A percentile compares a stretch with the other conserved stretches of the same genome.
These are phyloP conservation scores for Suhomyces pyralidae DNA, from an alignment of 805 yeast species.

Conservation along the genomic window DNA sequence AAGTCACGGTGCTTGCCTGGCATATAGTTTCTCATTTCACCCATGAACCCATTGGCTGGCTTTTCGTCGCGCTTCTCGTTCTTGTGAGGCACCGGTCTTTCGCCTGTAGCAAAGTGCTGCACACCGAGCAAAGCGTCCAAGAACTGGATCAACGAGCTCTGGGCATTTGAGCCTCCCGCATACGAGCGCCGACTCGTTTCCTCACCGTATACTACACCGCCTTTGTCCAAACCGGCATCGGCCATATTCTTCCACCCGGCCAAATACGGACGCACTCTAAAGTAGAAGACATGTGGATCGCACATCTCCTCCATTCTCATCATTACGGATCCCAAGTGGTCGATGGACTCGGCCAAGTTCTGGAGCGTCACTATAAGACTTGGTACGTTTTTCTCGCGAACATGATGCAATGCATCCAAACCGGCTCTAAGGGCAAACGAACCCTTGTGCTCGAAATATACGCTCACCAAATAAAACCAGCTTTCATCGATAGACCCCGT, in stretches of 20 bases:
- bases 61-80: slow-evolving; percentile 1
- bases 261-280: slow-evolving; percentile 78
- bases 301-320: slow-evolving; percentile 90
- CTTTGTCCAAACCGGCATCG: slow-evolving; percentile 65
- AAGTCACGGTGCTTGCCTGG: slow-evolving; percentile 83
- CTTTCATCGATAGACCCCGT: slow-evolving; percentile 90
- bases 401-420: slow-evolving; percentile 58
- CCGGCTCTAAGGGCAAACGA: slow-evolving; percentile 69
- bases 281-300: slow-evolving; percentile 89
- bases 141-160: slow-evolving; percentile 83
- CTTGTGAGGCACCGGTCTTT: slow-evolving; percentile 32
- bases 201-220: slow-evolving; percentile 77
- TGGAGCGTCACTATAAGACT: slow-evolving; percentile 50
- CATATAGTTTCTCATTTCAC: slow-evolving; percentile 87
- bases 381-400: slow-evolving; percentile 43
- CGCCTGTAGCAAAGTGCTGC: slow-evolving; percentile 77
- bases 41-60: slow-evolving; percentile 53
- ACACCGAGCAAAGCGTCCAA: slow-evolving; percentile 75
- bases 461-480: slow-evolving; percentile 91
- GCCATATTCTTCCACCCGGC: slow-evolving; percentile 96
- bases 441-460: slow-evolving; percentile 80
- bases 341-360: slow-evolving; percentile 69
- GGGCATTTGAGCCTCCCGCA: slow-evolving; percentile 95
- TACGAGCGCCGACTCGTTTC: slow-evolving; percentile 52
- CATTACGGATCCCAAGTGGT: slow-evolving; percentile 65